Base-by-base conservation (phyloP, 2,329 filamentous ascomycete genomes). In the Xylariaceae sp. region DNA sequence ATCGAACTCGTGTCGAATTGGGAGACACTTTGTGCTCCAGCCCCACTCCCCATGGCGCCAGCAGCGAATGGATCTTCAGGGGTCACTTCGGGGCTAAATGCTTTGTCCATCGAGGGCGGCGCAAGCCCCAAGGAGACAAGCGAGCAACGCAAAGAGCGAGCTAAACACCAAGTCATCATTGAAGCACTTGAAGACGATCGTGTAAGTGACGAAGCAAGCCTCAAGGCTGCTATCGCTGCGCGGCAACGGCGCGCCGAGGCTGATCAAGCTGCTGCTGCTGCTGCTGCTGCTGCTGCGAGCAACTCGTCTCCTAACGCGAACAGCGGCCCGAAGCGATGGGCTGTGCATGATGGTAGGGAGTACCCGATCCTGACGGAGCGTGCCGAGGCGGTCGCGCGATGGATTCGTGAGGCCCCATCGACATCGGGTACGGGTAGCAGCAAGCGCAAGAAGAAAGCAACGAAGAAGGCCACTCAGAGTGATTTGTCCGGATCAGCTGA, bases 351-450 rank as follows among this genome's bases (percentile, higher is more conserved):
- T 52, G 80, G 77, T 1, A 82, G 81, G 59, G 85, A 89, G 56
- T 87, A 87, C 63, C 81, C 82, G 2, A 82, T 89, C 55, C 75
- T 78, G 15, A 88, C 86, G 1, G 84, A 87, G 55, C 77, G 88
- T 18, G 87, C 87, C 0, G 76, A 82, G 42, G 78, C 80, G 15
- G 81, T 92, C 50, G 79, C 83, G 1, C 71, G 80, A 39, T 94
- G 89, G 88, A 78, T 92, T 18, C 69, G 70, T 43, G 76, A 85
- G 50, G 82, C 80, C 1, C 81, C 79, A 6, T 53, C 64, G 18
- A 60, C 60, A 19, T 59, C 63, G 10, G 63, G 61, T 19, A 52
- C 51, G 11, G 61, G 63, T 19, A 55, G 15, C 12, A 55, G 56
- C 41, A 66, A 61, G 50, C 62, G 62, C 39, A 66, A 65, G 59